A percentile compares a stretch with the other conserved stretches of the same genome.
Conservation (phyloP, 805 yeast species). For the Candida succiphila region DNA sequence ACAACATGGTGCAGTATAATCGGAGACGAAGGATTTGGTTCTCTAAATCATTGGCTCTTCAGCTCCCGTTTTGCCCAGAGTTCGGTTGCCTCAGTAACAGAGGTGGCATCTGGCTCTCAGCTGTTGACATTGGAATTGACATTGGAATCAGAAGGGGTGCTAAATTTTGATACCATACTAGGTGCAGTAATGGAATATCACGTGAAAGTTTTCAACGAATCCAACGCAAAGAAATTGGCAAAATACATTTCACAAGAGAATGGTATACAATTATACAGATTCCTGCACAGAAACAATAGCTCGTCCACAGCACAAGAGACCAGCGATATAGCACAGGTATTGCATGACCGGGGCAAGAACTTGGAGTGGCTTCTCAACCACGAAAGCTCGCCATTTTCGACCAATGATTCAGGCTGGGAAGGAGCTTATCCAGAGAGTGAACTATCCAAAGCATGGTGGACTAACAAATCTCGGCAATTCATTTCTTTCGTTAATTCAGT, state of each 20-base stretch:
- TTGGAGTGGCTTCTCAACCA: constrained; percentile 41
- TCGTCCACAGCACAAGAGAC: constrained; percentile 39
- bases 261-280: constrained; percentile 35
- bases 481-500: constrained; percentile 18
- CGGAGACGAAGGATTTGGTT: constrained; percentile 51
- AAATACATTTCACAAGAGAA: constrained; percentile 36
- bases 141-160: constrained; percentile 37
- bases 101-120: constrained; percentile 8
- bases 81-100: constrained; percentile 27
- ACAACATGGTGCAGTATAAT: constrained; percentile 54
- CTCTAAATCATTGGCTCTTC: constrained; percentile 34
- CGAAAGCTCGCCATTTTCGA: constrained; percentile 20
- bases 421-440: constrained; percentile 24
- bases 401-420: constrained; percentile 7
- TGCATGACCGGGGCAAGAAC: constrained; percentile 17
- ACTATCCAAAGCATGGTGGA: constrained; percentile 33
- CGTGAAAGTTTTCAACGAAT: constrained; percentile 6
- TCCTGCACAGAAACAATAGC: constrained; percentile 28
- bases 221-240: constrained; percentile 20
- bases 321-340: constrained; percentile 27
- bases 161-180: constrained; percentile 24
- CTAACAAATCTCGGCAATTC: constrained; percentile 25
- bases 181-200: constrained; percentile 23
- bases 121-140: constrained; percentile 38
- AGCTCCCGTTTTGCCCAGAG: constrained; percentile 24